Conservation (phyloP, 345 rosid species). For the Psidium guajava region DNA sequence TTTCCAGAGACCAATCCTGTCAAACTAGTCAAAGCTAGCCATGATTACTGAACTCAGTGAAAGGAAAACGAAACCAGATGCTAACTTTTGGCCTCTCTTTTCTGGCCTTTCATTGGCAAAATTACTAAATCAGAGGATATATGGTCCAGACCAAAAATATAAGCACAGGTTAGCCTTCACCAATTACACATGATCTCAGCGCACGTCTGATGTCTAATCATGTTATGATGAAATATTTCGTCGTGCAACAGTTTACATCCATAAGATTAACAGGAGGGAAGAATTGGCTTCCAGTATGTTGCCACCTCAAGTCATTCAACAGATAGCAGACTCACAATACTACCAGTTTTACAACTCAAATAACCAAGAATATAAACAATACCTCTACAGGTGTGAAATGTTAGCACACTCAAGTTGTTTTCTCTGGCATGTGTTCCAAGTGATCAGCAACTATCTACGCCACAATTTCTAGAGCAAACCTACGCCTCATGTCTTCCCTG, state of each 20-base stretch:
- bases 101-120: neutral
- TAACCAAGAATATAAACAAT: neutral
- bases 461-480: conserved; percentile 59
- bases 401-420: conserved; percentile 1
- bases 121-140: neutral
- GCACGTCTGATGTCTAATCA: neutral
- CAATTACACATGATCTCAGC: neutral
- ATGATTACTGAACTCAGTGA: neutral
- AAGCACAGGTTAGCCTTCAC: neutral
- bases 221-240: neutral
- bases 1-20: neutral
- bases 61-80: neutral
- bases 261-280: neutral
- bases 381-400: neutral
- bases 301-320: neutral
- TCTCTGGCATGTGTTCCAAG: conserved; percentile 20
- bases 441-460: conserved; percentile 40
- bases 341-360: neutral
- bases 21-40: neutral
- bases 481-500: conserved; percentile 43
- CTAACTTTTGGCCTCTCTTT: neutral
- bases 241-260: neutral
- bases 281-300: neutral
- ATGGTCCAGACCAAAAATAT: neutral
- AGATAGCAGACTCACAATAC: neutral